Evolutionary conservation across 345 rosid genomes (phyloP).

Genomic region (Populus simonii): DNA sequence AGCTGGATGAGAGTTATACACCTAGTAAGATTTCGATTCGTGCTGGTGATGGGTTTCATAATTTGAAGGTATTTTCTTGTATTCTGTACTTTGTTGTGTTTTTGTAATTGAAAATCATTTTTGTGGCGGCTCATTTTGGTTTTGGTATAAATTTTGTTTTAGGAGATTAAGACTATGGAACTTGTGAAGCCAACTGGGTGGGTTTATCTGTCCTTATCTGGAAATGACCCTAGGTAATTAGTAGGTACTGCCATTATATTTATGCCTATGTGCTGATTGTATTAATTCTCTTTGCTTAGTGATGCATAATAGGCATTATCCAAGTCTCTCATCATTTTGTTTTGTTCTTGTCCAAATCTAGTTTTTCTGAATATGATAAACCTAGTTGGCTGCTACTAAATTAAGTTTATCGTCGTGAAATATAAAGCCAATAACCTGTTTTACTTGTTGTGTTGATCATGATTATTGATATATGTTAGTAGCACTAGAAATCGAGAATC

Average conservation of each 20-base stretch:
- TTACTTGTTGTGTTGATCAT: neutral
- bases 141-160: neutral
- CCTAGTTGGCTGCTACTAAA: neutral
- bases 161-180: constrained; percentile 88
- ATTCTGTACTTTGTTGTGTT: neutral
- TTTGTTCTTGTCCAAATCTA: neutral
- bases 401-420: neutral
- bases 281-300: neutral
- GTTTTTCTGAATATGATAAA: neutral
- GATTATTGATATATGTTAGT: neutral
- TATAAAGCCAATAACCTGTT: neutral
- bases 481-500: neutral
- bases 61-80: constrained; percentile 58
- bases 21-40: constrained; percentile 84
- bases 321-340: neutral
- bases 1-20: constrained; percentile 93
- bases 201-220: constrained; percentile 72
- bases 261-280: neutral
- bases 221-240: constrained; percentile 72
- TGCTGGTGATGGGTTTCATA: constrained; percentile 93
- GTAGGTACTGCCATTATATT: constrained; percentile 24
- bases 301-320: neutral
- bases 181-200: constrained; percentile 87
- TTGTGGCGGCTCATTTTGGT: neutral
- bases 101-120: no score